Base-by-base conservation (phyloP, 306 rosid species). In the Chamaecrista fasciculata region DNA sequence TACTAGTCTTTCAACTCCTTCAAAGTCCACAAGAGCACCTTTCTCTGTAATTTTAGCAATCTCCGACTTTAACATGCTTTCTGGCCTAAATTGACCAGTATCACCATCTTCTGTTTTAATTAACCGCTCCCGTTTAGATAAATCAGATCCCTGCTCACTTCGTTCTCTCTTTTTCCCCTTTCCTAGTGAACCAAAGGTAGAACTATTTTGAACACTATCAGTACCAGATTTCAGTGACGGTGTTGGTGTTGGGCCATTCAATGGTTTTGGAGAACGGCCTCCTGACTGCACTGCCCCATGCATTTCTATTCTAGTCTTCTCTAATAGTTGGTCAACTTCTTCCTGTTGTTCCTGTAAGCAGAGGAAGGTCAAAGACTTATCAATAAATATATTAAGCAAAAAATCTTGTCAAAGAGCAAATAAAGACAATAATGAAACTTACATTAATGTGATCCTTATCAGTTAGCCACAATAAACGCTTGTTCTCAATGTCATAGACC, bases 381-480 rank as follows among this genome's bases (percentile, higher is more conserved):
- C 52, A 76, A 64, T 26, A 31, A 44, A 8, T 23, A 19, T 57
- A 68, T 36, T 12, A 33, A 3, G 53, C 50, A 66, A 46, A 67
- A 64, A 66, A 73, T 28, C 47, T 62, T 11, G 21, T 2, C 6
- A 53, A 23, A 47, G 75, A 33, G 15, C 33, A 23, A 65, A 59
- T 6, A 11, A 24, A 37, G 67, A 59, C 26, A 7, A 47, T 23
- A 61, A 23, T 62, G 59, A 81, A 31, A 82, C 98, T 87, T 40
- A 92, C 98, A 82, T 92, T 84, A 78, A 86, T 77, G 66, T 86
- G 84, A 50, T 89, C 81, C 60, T 86, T 80, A 77, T 92, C 98
- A 74, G 95, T 92, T 86, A 92, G 76, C 98, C 95, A 89, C 98
- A 96, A 86, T 84, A 92, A 86, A 84, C 96, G 83, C 77, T 84